A percentile compares a stretch with the other conserved stretches of the same genome.
Conservation (phyloP, 1,284 basidiomycete genomes). For the Heliocybe sulcata region DNA sequence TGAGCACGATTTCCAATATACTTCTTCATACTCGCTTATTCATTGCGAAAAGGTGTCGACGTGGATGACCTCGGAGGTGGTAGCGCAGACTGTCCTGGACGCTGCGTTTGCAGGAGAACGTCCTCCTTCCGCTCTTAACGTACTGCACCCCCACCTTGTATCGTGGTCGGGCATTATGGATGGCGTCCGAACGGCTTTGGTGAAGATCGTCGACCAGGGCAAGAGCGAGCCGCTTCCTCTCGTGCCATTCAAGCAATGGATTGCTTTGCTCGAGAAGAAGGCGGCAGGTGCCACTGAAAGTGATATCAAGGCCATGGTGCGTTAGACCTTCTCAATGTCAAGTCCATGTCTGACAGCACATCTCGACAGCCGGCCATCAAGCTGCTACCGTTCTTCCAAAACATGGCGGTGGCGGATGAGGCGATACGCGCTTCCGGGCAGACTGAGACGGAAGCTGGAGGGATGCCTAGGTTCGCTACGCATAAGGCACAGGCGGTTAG, state of each 20-base stretch:
- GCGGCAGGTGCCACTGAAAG: slow-evolving; percentile 15
- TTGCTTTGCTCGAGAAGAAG: background rate
- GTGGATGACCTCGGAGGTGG: background rate
- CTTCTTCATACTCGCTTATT: background rate
- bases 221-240: background rate
- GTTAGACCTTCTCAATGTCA: background rate
- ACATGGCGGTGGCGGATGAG: background rate
- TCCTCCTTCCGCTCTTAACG: slow-evolving; percentile 5
- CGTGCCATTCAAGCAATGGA: background rate
- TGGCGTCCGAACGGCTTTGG: background rate
- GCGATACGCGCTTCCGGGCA: background rate
- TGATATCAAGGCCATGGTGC: background rate
- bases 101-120: slow-evolving; percentile 8
- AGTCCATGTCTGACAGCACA: background rate
- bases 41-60: background rate
- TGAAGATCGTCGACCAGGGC: background rate
- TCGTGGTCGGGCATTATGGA: background rate
- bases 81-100: slow-evolving; percentile 6
- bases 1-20: background rate
- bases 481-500: background rate
- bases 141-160: background rate
- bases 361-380: background rate
- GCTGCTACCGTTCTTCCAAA: background rate
- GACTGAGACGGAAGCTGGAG: background rate
- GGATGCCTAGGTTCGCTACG: background rate